Evolutionary conservation across 2,329 filamentous ascomycete genomes (phyloP), one percentile per base, ranked within the genome.

Genomic region (Claviceps digitariae): DNA sequence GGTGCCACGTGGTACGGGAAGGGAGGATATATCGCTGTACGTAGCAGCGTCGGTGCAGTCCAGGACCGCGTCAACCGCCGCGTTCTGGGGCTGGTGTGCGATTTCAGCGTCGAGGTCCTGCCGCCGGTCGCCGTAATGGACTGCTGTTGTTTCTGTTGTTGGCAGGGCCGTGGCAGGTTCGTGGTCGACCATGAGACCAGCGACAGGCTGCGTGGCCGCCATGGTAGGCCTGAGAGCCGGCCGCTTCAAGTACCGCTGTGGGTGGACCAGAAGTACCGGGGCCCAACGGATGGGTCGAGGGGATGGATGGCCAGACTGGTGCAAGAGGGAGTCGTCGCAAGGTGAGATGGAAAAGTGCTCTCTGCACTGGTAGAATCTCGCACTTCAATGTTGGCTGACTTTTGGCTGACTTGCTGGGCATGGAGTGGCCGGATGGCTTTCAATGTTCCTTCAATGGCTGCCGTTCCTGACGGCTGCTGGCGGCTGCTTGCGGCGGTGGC

Each of bases 1-100:
- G 51, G 63, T 60, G 57, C 61, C 60, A 57, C 61, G 62, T 61
- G 58, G 62, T 58, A 58, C 62, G 47, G 60, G 58, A 54, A 60
- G 58, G 55, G 61, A 57, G 53, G 62, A 57, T 52, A 60, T 54
- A 53, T 63, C 57, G 57, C 57, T 57, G 57, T 10, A 3, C 12
- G 31, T 34, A 12, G 61, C 61, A 55, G 61, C 54, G 57, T 63
- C 62, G 61, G 62, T 59, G 58, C 61, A 59, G 57, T 61, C 63
- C 58, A 65, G 57, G 49, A 56, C 56, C 46, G 58, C 52, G 50
- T 17, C 36, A 17, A 17, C 8, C 36, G 36, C 36, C 15, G 36
- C 36, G 17, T 55, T 41, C 43, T 48, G 54, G 43, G 41, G 27
- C 27, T 29, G 46, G 12, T 51, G 12, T 13, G 27, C 46, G 20